Conservation (phyloP, 192 early-diverging fungal species). For the Neocallimastix lanati region DNA sequence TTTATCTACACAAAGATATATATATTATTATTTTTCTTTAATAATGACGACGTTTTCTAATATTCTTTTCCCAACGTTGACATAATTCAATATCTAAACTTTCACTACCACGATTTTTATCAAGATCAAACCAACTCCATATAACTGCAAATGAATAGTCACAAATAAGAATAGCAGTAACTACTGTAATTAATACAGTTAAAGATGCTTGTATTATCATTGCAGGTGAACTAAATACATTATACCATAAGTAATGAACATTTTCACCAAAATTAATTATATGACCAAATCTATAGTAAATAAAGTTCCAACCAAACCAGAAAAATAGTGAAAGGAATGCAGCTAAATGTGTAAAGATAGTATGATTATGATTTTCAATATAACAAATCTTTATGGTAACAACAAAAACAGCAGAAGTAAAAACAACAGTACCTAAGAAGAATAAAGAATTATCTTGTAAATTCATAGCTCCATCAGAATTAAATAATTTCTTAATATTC, state of each 20-base stretch:
- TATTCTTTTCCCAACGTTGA: neutral
- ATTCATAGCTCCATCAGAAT: neutral
- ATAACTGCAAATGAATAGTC: neutral
- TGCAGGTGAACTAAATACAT: neutral
- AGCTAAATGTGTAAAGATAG: conserved; percentile 34
- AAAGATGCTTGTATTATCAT: neutral
- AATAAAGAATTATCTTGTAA: neutral
- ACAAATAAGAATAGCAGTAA: neutral
- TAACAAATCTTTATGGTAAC: conserved; percentile 56
- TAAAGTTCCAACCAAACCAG: conserved; percentile 46
- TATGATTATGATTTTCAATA: conserved; percentile 45
- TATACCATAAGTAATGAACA: neutral
- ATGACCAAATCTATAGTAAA: conserved; percentile 9
- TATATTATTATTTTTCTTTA: neutral
- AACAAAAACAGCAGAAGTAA: conserved; percentile 37
- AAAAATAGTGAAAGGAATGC: conserved; percentile 27
- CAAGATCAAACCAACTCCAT: neutral
- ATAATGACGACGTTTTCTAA: neutral
- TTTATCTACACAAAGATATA: too few species aligned
- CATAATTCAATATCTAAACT: neutral
- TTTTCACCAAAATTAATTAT: neutral
- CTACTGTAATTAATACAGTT: neutral
- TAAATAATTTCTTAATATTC: neutral
- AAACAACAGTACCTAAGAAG: conserved; percentile 30
- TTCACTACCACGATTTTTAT: neutral